Evolutionary conservation across 1,284 basidiomycete genomes (phyloP).

Genomic region (Pseudozyma tsukubaensis): DNA sequence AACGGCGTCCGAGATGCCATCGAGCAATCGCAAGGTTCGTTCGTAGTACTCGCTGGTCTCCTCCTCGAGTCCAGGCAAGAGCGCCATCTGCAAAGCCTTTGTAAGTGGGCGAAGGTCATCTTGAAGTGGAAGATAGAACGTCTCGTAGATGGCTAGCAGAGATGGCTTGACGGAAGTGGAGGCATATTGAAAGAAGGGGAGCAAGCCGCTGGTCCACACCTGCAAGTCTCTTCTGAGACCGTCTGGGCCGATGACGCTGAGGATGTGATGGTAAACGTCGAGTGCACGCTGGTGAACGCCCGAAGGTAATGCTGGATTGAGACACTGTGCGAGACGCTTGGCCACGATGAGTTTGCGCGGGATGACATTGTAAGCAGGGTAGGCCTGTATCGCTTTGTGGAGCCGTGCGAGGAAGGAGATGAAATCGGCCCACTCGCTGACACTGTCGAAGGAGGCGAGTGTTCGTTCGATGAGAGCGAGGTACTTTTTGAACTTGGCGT

Average conservation of each 20-base stretch:
- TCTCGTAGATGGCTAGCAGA: slow-evolving; percentile 59
- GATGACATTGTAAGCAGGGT: slow-evolving; percentile 92
- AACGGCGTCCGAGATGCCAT: slow-evolving; percentile 79
- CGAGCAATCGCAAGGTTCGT: slow-evolving; percentile 84
- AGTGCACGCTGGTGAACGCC: slow-evolving; percentile 96
- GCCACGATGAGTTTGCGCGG: slow-evolving; percentile 93
- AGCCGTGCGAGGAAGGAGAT: slow-evolving; percentile 95
- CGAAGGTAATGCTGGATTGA: slow-evolving; percentile 94
- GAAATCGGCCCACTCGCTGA: slow-evolving; percentile 99
- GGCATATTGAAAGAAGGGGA: slow-evolving; percentile 98
- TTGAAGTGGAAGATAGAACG: slow-evolving; percentile 83
- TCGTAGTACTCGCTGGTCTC: slow-evolving; percentile 79
- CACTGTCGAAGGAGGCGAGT: slow-evolving; percentile 90
- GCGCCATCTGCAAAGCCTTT: slow-evolving; percentile 90
- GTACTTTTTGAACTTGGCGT: slow-evolving; percentile 97
- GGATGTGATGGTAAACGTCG: slow-evolving; percentile 92
- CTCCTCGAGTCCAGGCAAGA: slow-evolving; percentile 76
- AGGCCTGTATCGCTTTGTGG: slow-evolving; percentile 92
- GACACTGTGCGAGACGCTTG: slow-evolving; percentile 93
- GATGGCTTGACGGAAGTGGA: slow-evolving; percentile 77
- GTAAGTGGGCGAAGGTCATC: slow-evolving; percentile 84
- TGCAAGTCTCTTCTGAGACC: slow-evolving; percentile 87
- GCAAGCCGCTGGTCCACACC: slow-evolving; percentile 94
- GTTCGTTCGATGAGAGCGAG: slow-evolving; percentile 89
- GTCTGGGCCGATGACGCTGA: slow-evolving; percentile 87